Evolutionary conservation across 2,329 filamentous ascomycete genomes (phyloP).

Genomic region (Epichloe uncinata): DNA sequence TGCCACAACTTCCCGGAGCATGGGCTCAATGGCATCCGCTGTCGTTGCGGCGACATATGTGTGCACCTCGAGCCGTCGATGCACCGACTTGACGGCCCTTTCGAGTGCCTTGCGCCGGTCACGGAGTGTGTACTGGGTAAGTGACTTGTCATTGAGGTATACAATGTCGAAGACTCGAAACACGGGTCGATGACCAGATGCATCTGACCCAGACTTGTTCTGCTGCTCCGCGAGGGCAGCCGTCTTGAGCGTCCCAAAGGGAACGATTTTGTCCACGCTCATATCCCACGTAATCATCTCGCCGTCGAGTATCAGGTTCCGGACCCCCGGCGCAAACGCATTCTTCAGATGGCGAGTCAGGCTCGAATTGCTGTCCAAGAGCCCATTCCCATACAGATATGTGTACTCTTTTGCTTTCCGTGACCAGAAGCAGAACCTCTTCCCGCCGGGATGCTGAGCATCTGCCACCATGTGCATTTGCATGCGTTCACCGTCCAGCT

Average conservation of each 20-base stretch:
- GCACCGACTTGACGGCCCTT: constrained; percentile 53
- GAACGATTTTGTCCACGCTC: constrained; percentile 66
- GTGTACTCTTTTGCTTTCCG: constrained; percentile 94
- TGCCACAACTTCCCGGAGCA: constrained; percentile 70
- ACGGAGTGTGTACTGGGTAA: constrained; percentile 72
- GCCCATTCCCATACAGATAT: constrained; percentile 72
- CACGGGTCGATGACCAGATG: constrained; percentile 46
- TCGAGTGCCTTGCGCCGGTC: constrained; percentile 68
- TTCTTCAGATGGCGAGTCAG: constrained; percentile 67
- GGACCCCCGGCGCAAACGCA: constrained; percentile 64
- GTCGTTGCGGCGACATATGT: constrained; percentile 51
- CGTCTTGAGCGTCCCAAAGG: constrained; percentile 88
- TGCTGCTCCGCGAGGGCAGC: constrained; percentile 70
- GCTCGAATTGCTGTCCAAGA: constrained; percentile 61
- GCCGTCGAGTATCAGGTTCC: constrained; percentile 83
- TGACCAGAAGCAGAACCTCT: constrained; percentile 79
- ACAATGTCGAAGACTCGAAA: constrained; percentile 86
- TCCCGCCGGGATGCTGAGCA: constrained; percentile 51
- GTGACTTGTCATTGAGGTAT: constrained; percentile 65
- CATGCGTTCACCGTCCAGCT: constrained; percentile 93
- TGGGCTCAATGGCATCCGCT: constrained; percentile 61
- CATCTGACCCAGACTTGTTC: constrained; percentile 40
- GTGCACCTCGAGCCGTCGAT: constrained; percentile 74
- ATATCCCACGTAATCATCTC: constrained; percentile 99
- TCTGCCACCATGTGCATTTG: constrained; percentile 86